Evolutionary conservation across 2,329 filamentous ascomycete genomes (phyloP).

Genomic region (Fusarium verrucosum): DNA sequence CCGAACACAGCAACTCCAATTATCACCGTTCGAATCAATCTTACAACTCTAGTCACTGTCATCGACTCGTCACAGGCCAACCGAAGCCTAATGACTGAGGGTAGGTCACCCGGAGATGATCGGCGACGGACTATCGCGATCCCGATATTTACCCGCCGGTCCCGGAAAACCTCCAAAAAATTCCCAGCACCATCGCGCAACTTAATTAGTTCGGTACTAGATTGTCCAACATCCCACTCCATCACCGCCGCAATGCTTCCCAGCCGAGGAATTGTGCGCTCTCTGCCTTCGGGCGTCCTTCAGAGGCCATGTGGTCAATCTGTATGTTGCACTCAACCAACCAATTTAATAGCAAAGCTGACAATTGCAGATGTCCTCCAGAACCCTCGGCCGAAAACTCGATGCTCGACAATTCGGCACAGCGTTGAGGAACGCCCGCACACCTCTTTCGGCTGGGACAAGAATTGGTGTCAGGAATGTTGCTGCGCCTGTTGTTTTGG

Average conservation of each 20-base stretch:
- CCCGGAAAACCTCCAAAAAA: slow-evolving; percentile 44
- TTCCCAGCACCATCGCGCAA: slow-evolving; percentile 30
- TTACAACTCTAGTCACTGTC: not conserved
- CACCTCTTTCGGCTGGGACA: slow-evolving; percentile 34
- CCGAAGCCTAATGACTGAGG: slow-evolving; percentile 19
- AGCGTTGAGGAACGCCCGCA: slow-evolving; percentile 39
- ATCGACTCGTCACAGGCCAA: slow-evolving; percentile 14
- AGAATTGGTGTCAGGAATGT: slow-evolving; percentile 36
- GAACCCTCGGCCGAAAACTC: slow-evolving; percentile 45
- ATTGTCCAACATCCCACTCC: slow-evolving; percentile 27
- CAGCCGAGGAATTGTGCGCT: slow-evolving; percentile 56
- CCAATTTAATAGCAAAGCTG: slow-evolving; percentile 3
- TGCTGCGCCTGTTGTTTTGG: slow-evolving; percentile 45
- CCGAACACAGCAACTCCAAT: slow-evolving; percentile 3
- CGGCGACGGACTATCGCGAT: slow-evolving; percentile 27
- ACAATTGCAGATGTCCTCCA: slow-evolving; percentile 37
- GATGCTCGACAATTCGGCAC: slow-evolving; percentile 52
- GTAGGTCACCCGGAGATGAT: slow-evolving; percentile 16
- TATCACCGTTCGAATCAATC: not conserved
- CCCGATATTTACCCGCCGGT: slow-evolving; percentile 51
- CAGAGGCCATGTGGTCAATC: slow-evolving; percentile 46
- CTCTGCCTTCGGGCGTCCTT: slow-evolving; percentile 48
- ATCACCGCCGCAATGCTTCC: slow-evolving; percentile 54
- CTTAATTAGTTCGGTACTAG: too few relatives aligned
- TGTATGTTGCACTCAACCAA: slow-evolving; percentile 33